phyloP scores from a whole-genome alignment of 1,284 basidiomycete species.

The Ganoderma multipileum region DNA sequence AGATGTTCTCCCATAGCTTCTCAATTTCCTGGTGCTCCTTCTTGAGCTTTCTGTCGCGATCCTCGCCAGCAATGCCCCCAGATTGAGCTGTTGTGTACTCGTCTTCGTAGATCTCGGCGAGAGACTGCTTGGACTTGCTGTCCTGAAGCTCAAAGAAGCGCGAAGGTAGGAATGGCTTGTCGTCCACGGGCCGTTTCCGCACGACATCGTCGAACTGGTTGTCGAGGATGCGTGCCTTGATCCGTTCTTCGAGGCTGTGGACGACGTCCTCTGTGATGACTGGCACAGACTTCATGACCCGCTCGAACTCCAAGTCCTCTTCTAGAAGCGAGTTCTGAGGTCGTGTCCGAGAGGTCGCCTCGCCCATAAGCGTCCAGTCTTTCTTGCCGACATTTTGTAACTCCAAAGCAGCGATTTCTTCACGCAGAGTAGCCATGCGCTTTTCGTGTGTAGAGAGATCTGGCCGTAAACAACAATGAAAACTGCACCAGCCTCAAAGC shows the following conservation, averaged over 20 bases:
- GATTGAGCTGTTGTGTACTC: slow-evolving; percentile 79
- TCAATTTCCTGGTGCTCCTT: slow-evolving; percentile 92
- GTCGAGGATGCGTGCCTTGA: slow-evolving; percentile 91
- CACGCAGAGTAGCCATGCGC: slow-evolving; percentile 62
- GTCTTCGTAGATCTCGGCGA: slow-evolving; percentile 97
- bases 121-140: slow-evolving; percentile 84
- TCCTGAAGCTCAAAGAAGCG: slow-evolving; percentile 91
- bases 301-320: slow-evolving; percentile 96
- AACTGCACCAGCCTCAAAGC: not conserved
- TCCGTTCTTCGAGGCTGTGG: slow-evolving; percentile 85
- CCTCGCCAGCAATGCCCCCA: slow-evolving; percentile 66
- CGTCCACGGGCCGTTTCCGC: slow-evolving; percentile 78
- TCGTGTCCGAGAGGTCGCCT: slow-evolving; percentile 82
- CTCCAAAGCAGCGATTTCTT: slow-evolving; percentile 77
- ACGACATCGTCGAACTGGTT: slow-evolving; percentile 92
- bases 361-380: slow-evolving; percentile 93
- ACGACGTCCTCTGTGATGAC: slow-evolving; percentile 92
- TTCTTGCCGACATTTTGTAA: slow-evolving; percentile 76
- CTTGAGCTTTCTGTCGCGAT: slow-evolving; percentile 87
- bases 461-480: slow-evolving; percentile 20
- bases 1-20: slow-evolving; percentile 85
- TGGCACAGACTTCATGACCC: slow-evolving; percentile 86
- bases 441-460: slow-evolving; percentile 68
- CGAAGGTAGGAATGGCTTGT: slow-evolving; percentile 91
- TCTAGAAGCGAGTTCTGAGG: slow-evolving; percentile 94